Base-by-base conservation (phyloP, 2,329 filamentous ascomycete species). In the Calonectria naviculata region DNA sequence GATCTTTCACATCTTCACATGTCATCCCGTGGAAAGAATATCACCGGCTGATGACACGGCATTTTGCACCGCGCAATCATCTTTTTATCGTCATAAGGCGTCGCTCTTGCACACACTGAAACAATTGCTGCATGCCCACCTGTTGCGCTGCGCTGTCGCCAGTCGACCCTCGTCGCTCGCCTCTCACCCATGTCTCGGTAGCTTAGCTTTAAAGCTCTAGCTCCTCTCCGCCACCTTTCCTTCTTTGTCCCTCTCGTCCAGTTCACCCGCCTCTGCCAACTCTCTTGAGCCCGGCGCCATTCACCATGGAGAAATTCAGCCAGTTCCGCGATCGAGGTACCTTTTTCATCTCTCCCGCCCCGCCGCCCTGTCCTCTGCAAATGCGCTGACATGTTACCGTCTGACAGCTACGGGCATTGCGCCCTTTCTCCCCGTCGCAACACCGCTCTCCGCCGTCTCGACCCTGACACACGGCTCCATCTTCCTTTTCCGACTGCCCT, bases 281-380 rank as follows among this genome's bases (percentile, higher is more conserved):
- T 24, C 26, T 21, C 38, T 34, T 31, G 47, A 62, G 49, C 60
- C 46, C 41, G 29, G 54, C 38, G 26, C 28, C 10, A 41, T 19
- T 36, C 71, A 78, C 47, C 38, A 98, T 98, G 95, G 95, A 98
- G 87, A 98, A 97, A 83, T 98, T 94, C 83, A 96, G 94, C 68
- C 95, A 97, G 82, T 98, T 94, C 80, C 92, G 95, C 78, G 95
- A 98, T 84, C 91, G 93, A 91, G 95, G 95, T 94, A 86, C 56
- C 5, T 31, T 19, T 24, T 24, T 19, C 31, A 58, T 13, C 26
- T 44, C 21, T 44, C 26, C 38, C 36, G 56, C 56, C 36, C 38
- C 38, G 24, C 75, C 69, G 12, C 10, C 3, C 6, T 3, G 2
- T 4, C 3, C 21, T 60, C 4, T 2, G 4, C 9, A 36, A 19